Base-by-base conservation (phyloP, 2,329 filamentous ascomycete species). In the Fusarium napiforme region DNA sequence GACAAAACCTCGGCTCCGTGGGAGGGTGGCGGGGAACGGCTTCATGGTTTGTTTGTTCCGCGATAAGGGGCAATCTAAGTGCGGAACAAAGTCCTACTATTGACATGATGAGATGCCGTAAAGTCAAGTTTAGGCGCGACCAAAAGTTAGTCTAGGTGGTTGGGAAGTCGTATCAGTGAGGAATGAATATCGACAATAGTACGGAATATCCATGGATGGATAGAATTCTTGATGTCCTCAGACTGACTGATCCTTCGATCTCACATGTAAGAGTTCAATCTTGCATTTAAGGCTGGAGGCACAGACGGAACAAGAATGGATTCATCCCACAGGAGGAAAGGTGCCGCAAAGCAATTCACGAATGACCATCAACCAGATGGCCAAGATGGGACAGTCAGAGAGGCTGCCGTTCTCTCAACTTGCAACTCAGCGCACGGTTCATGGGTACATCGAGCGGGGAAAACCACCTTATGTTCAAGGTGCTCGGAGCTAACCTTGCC, bases 261-360 rank as follows among this genome's bases (percentile, higher is more conserved):
- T 76, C 53, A 67, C 49, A 49, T 70, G 69, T 69, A 69, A 72
- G 67, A 75, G 68, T 73, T 70, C 59, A 71, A 74, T 74, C 71
- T 73, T 74, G 74, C 75, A 77, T 77, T 77, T 77, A 75, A 74
- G 76, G 76, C 76, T 78, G 71, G 72, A 73, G 66, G 59, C 73
- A 60, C 63, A 72, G 68, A 77, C 74, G 60, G 76, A 77, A 71
- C 67, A 43, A 77, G 70, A 68, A 75, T 70, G 70, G 76, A 70
- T 77, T 76, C 69, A 67, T 78, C 76, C 76, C 75, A 50, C 69
- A 76, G 67, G 62, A 65, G 76, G 76, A 65, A 78, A 75, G 76
- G 76, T 71, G 76, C 68, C 64, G 56, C 57, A 62, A 63, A 71
- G 46, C 57, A 63, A 69, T 64, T 78, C 76, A 47, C 76, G 76